Base-by-base conservation (phyloP, 345 rosid genomes). In the Eucalyptus polyanthemos region DNA sequence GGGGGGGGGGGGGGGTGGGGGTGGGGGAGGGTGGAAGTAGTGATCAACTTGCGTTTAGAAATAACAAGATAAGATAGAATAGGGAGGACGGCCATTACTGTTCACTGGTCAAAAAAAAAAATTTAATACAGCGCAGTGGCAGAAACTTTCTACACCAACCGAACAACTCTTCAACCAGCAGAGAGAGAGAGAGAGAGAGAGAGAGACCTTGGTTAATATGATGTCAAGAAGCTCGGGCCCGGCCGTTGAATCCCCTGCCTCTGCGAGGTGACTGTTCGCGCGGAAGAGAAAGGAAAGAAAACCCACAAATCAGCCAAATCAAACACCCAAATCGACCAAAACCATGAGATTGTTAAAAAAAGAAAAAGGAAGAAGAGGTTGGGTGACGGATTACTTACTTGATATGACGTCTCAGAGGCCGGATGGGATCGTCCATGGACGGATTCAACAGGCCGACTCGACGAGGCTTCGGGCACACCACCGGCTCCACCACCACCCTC, bases 381-480 rank as follows among this genome's bases (percentile, higher is more conserved):
- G 21, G 83, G 42, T 72, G 40, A 15, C 34, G 25, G 24, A 27
- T 24, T 44, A 89, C 88, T 40, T 89, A 89, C 88, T 40, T 51
- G 87, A 50, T 14, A 87, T 83, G 88, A n/a, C 34, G 87, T 80
- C 90, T 89, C 40, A 31, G 50, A 51, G 86, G 86, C 49, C 72
- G 31, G 67, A 89, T 2, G 72, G 88, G 49, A 47, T 89, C 88
- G 34, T 85, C 87, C 54, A 56, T 40, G 89, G 89, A 88, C 42
- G 67, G 87, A 51, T 56, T 85, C 40, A 83, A 60, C 51, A 86
- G 45, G 37, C 87, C 89, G 8, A 88, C 85, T 58, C 91, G 91
- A n/a, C 89, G 89, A 9, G 91, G 91, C 51, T 90, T 90, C 8
- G 91, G 91, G 86, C 91, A 90, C 85, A 90, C 87, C 91, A 87